Base-by-base conservation (phyloP, 2,329 filamentous ascomycete species). In the Volutella citrinella region DNA sequence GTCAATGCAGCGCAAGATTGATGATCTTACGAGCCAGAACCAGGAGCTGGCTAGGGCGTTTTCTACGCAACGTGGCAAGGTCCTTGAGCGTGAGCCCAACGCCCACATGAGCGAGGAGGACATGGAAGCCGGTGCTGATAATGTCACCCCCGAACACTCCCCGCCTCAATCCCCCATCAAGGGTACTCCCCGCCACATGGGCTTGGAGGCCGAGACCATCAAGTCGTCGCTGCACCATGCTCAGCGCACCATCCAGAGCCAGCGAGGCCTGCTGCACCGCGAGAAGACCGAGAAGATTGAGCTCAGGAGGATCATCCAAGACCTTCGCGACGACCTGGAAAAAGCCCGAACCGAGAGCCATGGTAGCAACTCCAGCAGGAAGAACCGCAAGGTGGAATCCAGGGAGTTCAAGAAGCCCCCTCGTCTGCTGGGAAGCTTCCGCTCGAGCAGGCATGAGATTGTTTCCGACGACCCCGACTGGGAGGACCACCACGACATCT, bases 281-380 rank as follows among this genome's bases (percentile, higher is more conserved):
- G 93, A 98, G 63, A 98, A 97, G 80, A 96, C 91, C 0, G 93
- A 98, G 63, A 98, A 96, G 70, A 78, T 97, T 18, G 93, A 98
- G 63, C 77, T 97, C 34, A 90, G 88, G 64, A 85, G 91, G 40
- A 87, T 98, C 76, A 78, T 97, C 19, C 91, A 97, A 65, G 93
- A 98, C 54, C 84, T 91, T 16, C 82, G 90, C 21, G 93, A 98
- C 57, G 93, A 98, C 54, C 68, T 98, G 18, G 93, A 85, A 54
- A 74, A 88, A 61, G 64, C 78, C 28, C 77, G 81, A 40, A 78
- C 69, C 36, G 75, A 78, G 19, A 65, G 64, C 28, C 57, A 43
- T 15, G 59, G 62, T 30, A 59, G 64, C 15, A 51, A 62, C 34
- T 51, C 69, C 59, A 76, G 57, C 67, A 84, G 74, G 60, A 78